Conservation (phyloP, 75 land plant species). For the Selaginella tamariscina region DNA sequence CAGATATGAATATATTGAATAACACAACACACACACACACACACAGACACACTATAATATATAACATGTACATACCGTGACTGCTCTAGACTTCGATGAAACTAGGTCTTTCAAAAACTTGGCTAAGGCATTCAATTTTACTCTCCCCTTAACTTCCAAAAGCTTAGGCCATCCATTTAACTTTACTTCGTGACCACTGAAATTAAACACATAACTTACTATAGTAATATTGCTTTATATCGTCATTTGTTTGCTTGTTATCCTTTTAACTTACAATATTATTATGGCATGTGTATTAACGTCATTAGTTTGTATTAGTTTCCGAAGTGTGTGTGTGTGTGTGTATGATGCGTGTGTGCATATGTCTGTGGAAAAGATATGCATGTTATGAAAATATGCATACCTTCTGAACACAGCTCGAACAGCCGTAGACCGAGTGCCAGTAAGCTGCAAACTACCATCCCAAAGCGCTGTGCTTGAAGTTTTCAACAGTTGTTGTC, state of each 20-base stretch:
- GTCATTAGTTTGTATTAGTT: too few relatives aligned
- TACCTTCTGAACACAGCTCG: constrained; percentile 55
- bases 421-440: constrained; percentile 37
- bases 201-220: too few relatives aligned
- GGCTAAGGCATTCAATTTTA: constrained; percentile 67
- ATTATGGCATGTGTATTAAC: too few relatives aligned
- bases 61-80: constrained; percentile 50
- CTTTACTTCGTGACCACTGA: constrained; percentile 87
- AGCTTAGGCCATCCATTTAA: constrained; percentile 58
- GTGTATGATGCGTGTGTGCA: too few relatives aligned
- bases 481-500: too few relatives aligned
- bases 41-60: background rate
- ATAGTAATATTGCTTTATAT: too few relatives aligned
- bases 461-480: constrained; percentile 42
- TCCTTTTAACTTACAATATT: too few relatives aligned
- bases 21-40: background rate
- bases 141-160: constrained; percentile 91
- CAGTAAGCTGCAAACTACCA: constrained; percentile 62
- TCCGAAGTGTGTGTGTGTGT: too few relatives aligned
- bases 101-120: constrained; percentile 83
- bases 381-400: constrained; percentile 13
- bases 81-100: constrained; percentile 67
- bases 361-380: too few relatives aligned
- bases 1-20: too few relatives aligned
- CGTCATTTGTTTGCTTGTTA: too few relatives aligned